These are phyloP conservation scores for Boletellus deceptivus DNA, from an alignment of 1,284 basidiomycete species.

Conservation along the genomic window DNA sequence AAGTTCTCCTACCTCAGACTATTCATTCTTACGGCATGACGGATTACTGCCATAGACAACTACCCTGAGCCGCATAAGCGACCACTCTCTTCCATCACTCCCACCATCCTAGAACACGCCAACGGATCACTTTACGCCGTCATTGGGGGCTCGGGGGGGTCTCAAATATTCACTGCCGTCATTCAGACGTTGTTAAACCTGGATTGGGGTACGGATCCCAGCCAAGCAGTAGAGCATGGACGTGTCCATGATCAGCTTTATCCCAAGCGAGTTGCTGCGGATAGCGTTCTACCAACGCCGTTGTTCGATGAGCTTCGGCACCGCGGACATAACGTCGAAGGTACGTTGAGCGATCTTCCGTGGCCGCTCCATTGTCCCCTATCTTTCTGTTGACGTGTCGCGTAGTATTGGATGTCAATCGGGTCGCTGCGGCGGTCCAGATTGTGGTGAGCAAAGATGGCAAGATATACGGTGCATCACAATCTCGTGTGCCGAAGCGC, in stretches of 20 bases:
- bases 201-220: conserved; percentile 78
- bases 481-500: neutral
- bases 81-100: conserved; percentile 81
- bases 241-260: conserved; percentile 93
- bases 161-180: conserved; percentile 79
- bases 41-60: conserved; percentile 54
- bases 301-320: conserved; percentile 54
- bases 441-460: conserved; percentile 58
- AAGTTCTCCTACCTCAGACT: conserved; percentile 20
- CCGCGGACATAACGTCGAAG: conserved; percentile 72
- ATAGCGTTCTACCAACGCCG: conserved; percentile 55
- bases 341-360: conserved; percentile 34
- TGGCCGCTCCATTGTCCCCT: neutral
- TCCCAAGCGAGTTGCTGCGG: conserved; percentile 64
- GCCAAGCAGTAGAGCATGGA: conserved; percentile 79
- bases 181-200: conserved; percentile 83
- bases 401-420: conserved; percentile 49
- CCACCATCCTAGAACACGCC: conserved; percentile 75
- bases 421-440: conserved; percentile 72
- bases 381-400: conserved; percentile 4
- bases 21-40: conserved; percentile 4
- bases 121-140: conserved; percentile 72
- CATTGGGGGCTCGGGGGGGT: conserved; percentile 86
- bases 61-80: conserved; percentile 86
- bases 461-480: conserved; percentile 55